Base-by-base conservation (phyloP, 345 rosid species). In the Eutrema japonicum region DNA sequence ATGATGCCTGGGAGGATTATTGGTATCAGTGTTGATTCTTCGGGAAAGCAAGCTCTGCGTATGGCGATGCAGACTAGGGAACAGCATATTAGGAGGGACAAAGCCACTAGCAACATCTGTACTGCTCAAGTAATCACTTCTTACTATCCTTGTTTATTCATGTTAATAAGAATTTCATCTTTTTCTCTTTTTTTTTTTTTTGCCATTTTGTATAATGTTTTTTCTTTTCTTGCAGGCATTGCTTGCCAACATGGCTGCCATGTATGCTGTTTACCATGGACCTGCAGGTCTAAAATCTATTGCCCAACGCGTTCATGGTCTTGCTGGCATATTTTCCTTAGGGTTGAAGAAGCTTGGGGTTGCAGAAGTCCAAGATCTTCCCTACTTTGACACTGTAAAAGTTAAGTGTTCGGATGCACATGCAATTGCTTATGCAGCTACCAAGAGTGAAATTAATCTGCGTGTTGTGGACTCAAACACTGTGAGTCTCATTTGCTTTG, bases 51-150 rank as follows among this genome's bases (percentile, higher is more conserved):
- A 56, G 99, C 99, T 66, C 81, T 95, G 66, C 97, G 99, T 62
- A 85, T 92, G 99, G 99, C 97, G 0, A 95, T 95, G 99, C 99
- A 95, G 82, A 95, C 99, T 3, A 87, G 99, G 79, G 99, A 95
- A 77, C 99, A 95, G 66, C 99, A 95, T 82, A 92, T 95, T 66
- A 89, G 98, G 64, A 86, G 99, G 81, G 99, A 95, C 80, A 95
- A 95, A 85, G 99, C 99, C 67, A 92, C 98, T 61, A 92, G 98
- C 85, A 95, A 95, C 88, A 95, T 95, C 85, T 95, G 98, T 82
- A 95, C 99, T 60, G 94, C 99, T 78, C 99, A 95, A 78, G 99
- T 92, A 86, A 82, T 61, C 2, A 63, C 74, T 62, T 69, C 33
- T 38, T 60, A 58, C 46, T 22, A 52, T 35, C 63, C 53, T 8